Evolutionary conservation across 1,139 yeast species (phyloP), one percentile per base, ranked within the genome.

Genomic region (Geotrichum cucujoidarum): DNA sequence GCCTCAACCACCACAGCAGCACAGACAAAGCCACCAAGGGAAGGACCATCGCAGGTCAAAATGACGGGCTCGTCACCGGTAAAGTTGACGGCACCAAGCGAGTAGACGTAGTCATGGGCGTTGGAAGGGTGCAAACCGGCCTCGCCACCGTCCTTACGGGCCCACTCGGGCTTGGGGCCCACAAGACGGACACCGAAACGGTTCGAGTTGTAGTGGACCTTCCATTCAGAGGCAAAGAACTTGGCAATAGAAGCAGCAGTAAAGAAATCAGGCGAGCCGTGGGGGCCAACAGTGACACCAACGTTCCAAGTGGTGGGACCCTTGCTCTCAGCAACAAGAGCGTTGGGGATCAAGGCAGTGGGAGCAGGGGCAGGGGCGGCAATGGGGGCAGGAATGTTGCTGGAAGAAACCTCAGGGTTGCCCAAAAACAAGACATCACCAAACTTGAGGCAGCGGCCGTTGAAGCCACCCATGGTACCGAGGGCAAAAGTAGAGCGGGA

Each of bases 11-110:
- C 95, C 51, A 90, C 97, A 4, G 95, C 97, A 62, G 88, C 86
- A 69, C 97, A 92, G 33, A 92, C 97, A 63, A 92, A 92, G 0
- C 98, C 98, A 61, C 97, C 97, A 55, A 92, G 77, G 13, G 96
- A 86, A 44, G 97, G 97, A 53, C 97, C 97, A 69, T 92, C 98
- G 63, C 96, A 87, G 8, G 97, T 87, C 67, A 92, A 76, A 57
- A 92, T 88, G 31, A 92, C 98, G 2, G 97, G 97, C 67, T 90
- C 97, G 68, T 92, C 97, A 68, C 98, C 98, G 27, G 97, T 90
- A 64, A 92, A 92, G 68, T 92, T 92, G 66, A 92, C 83, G 32
- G 97, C 97, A 60, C 98, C 97, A 53, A 90, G 72, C 1, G 97
- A 87, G 66, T 92, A 92, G 46, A 90, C 97, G 64, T 92, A 92